phyloP scores from a whole-genome alignment of 495 filamentous ascomycete species.

The Penicillium daleae region DNA sequence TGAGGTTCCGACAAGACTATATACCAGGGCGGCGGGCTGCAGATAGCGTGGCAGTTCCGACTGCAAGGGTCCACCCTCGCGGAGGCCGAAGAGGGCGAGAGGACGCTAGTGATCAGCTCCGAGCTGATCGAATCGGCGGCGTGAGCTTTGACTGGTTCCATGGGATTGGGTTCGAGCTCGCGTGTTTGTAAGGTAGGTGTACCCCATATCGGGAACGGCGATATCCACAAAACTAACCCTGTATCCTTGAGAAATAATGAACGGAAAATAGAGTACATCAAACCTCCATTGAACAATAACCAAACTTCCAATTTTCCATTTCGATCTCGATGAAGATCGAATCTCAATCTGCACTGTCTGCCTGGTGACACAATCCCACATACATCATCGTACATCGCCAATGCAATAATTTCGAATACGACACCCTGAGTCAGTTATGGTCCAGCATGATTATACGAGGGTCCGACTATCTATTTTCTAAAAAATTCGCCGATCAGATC shows the following conservation, averaged over 20 bases:
- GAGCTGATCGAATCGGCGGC: conserved; percentile 3
- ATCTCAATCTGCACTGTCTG: background rate
- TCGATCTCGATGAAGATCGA: background rate
- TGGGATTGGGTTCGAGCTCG: background rate
- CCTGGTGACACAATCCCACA: background rate
- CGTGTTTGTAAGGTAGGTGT: background rate
- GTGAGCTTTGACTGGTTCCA: background rate
- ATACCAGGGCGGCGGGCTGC: background rate
- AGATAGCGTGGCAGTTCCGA: background rate
- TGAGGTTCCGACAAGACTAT: background rate
- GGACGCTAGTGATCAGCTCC: background rate
- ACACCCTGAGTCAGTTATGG: background rate
- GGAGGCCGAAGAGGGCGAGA: conserved; percentile 1
- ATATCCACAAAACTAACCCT: background rate
- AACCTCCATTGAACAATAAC: background rate
- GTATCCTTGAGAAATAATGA: background rate
- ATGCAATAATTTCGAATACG: background rate
- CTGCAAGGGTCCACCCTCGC: background rate
- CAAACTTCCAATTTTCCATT: background rate
- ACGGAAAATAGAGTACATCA: background rate
- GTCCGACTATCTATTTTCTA: background rate
- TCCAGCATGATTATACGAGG: background rate
- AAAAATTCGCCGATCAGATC: background rate
- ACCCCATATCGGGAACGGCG: background rate
- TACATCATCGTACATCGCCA: background rate